These are phyloP conservation scores for Marasmius oreades DNA, from an alignment of 1,284 basidiomycete species.

Conservation along the genomic window DNA sequence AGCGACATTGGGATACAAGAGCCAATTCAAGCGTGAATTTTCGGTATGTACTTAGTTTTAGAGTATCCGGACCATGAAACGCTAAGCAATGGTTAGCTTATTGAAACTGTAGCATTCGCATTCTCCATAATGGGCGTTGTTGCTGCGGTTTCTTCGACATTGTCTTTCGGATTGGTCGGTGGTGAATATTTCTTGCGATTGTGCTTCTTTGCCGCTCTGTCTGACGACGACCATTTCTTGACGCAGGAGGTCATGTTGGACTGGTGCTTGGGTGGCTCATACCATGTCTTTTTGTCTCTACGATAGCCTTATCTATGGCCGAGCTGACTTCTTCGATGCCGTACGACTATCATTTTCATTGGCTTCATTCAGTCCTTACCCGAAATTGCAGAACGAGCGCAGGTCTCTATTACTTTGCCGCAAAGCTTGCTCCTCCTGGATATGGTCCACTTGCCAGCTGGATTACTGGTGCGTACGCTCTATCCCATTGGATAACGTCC, in stretches of 20 bases:
- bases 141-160: conserved; percentile 64
- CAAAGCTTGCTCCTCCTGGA: conserved; percentile 59
- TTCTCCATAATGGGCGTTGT: conserved; percentile 77
- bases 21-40: conserved; percentile 75
- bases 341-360: conserved; percentile 35
- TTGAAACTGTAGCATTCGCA: conserved; percentile 66
- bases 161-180: conserved; percentile 58
- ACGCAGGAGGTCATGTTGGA: conserved; percentile 65
- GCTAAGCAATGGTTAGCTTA: conserved; percentile 31
- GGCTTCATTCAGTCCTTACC: neutral
- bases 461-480: conserved; percentile 47
- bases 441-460: conserved; percentile 64
- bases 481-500: neutral
- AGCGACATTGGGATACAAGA: conserved; percentile 68
- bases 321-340: conserved; percentile 76
- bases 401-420: conserved; percentile 72
- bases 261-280: conserved; percentile 80
- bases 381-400: conserved; percentile 52
- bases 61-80: neutral
- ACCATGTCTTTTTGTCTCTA: conserved; percentile 65
- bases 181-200: conserved; percentile 34
- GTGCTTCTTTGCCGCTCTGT: neutral
- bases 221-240: conserved; percentile 3
- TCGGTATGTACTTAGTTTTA: conserved; percentile 42
- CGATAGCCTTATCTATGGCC: conserved; percentile 66